Conservation (phyloP, 2,329 filamentous ascomycete species). For the Hymenoscyphus linearis region DNA sequence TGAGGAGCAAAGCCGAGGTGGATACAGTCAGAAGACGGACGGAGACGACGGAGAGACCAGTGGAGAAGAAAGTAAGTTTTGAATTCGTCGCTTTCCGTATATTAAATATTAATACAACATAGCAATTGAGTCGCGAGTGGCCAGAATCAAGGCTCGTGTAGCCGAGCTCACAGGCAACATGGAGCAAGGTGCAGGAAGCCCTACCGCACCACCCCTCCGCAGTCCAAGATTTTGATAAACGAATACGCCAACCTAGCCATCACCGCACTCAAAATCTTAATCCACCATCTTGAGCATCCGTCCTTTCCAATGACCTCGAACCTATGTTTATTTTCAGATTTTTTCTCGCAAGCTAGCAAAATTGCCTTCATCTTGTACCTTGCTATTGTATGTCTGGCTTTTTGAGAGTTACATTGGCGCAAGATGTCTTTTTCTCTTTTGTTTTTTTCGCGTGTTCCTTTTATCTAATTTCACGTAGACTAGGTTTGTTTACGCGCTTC, state of each 20-base stretch:
- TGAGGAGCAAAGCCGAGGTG: constrained; percentile 55
- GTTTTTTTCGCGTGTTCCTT: background rate
- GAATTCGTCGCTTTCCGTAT: background rate
- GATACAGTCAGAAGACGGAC: constrained; percentile 52
- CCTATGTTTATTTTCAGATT: background rate
- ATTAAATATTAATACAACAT: constrained; percentile 26
- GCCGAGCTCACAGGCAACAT: constrained; percentile 87
- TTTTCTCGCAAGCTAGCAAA: background rate
- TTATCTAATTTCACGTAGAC: background rate
- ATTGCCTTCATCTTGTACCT: background rate
- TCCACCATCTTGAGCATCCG: background rate
- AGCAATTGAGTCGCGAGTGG: constrained; percentile 95
- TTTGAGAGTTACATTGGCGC: background rate
- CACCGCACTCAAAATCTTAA: background rate
- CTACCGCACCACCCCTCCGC: constrained; percentile 7
- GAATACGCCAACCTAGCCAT: background rate
- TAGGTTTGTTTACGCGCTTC: constrained; percentile 2
- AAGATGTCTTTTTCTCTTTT: background rate
- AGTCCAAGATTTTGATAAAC: constrained; percentile 4
- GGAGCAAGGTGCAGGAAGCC: constrained; percentile 40
- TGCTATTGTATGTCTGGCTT: constrained; percentile 1
- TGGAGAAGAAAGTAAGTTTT: constrained; percentile 81
- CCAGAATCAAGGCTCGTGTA: constrained; percentile 94
- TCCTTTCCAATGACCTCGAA: constrained; percentile 1
- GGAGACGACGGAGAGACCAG: constrained; percentile 85